Percentiles rank a stretch among this genome's conserved stretches.
Evolutionary conservation across 73 alveolate species (phyloP).

Genomic region (Paramecium pentaurelia): DNA sequence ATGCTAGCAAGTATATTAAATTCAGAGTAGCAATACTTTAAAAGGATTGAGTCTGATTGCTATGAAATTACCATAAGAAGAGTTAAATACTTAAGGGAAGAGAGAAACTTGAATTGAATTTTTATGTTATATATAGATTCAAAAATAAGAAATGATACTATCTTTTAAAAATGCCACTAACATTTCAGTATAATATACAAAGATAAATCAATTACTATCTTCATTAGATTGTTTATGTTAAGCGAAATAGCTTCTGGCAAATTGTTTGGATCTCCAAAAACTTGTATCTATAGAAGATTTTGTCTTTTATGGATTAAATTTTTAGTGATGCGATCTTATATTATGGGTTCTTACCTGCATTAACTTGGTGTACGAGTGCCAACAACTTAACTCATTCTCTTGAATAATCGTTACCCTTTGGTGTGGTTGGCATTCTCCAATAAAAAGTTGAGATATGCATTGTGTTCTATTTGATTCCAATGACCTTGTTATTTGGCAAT

Average conservation of each 20-base stretch:
- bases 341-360: conserved; percentile 37
- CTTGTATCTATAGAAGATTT: background rate
- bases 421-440: background rate
- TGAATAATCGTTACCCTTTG: conserved; percentile 21
- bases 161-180: background rate
- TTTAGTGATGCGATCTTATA: background rate
- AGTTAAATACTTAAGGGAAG: background rate
- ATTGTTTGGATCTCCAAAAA: conserved; percentile 15
- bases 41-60: background rate
- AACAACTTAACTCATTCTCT: conserved; percentile 23
- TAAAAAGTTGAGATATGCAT: background rate
- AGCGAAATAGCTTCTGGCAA: background rate
- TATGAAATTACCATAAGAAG: background rate
- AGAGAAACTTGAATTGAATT: background rate
- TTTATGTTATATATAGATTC: background rate
- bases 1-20: background rate
- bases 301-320: background rate
- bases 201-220: background rate
- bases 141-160: background rate
- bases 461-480: background rate
- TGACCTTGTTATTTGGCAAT: background rate
- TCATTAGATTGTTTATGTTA: background rate
- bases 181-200: background rate
- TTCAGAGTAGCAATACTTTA: background rate
- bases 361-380: conserved; percentile 43